Evolutionary conservation across 1,284 basidiomycete genomes (phyloP), one percentile per base, ranked within the genome.

Genomic region (Cryptococcus jaspeensis): DNA sequence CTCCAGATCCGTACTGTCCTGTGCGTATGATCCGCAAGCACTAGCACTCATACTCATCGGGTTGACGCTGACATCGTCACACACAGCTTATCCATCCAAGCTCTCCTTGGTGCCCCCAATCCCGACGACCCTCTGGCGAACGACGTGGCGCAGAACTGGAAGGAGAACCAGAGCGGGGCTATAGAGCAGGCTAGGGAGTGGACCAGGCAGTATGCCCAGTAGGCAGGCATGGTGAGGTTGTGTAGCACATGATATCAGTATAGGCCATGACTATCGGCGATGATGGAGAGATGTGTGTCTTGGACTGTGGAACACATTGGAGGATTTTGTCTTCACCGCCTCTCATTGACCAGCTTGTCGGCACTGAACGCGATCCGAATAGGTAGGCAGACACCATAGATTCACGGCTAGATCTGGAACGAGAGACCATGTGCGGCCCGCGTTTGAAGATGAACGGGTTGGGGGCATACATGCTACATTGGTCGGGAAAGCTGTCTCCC

Each of bases 1-100:
- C 83, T 99, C 22, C 96, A 98, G 78, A 98, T 99, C 78, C 88
- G 95, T 63, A 99, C 95, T 0, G 95, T 99, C 54, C 82, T 99
- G 64, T 73, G 50, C 65, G 69, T 43, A 39, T 32, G 9, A 32
- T 32, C 4, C 28, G 9, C 28, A 1, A 49, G 6, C 11, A 25
- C 16, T 12, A 43, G 13, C n/a, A n/a, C n/a, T n/a, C n/a, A n/a
- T n/a, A 2, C 1, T 37, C 36, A 37, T 40, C 9, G 36, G 18
- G 40, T 46, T 50, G 38, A 45, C 25, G 16, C 16, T 35, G 28
- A 23, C 40, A 39, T 28, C 15, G 8, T 37, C 6, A 37, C 55
- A 73, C 6, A 37, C 55, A 73, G 71, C 38, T 84, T 99, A 51
- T 98, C 95, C 28, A 85, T 99, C 70, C 96, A 99, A 78, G 96